phyloP scores from a whole-genome alignment of 257 asterid species.

The Plantago major region DNA sequence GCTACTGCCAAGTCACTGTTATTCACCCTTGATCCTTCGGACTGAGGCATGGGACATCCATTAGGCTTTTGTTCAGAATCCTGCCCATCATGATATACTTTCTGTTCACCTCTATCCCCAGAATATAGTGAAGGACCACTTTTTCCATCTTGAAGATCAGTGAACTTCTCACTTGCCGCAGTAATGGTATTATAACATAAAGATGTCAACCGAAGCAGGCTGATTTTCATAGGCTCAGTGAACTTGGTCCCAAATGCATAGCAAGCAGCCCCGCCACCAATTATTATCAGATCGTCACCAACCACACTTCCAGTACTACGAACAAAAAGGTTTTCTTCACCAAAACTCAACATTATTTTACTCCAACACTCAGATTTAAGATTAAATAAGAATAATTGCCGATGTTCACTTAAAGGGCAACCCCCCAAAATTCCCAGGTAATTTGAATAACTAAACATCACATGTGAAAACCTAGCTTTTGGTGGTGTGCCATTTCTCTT shows the following conservation, averaged over 20 bases:
- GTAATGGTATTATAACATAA: slow-evolving; percentile 22
- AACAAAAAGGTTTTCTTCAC: slow-evolving; percentile 64
- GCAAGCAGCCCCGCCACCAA: slow-evolving; percentile 98
- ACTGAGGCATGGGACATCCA: slow-evolving; percentile 27
- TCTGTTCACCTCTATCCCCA: slow-evolving; percentile 23
- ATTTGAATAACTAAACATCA: slow-evolving; percentile 67
- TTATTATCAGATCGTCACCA: slow-evolving; percentile 56
- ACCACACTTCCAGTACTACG: slow-evolving; percentile 69
- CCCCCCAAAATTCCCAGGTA: slow-evolving; percentile 83
- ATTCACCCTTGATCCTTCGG: slow-evolving; percentile 30
- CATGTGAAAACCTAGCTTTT: slow-evolving; percentile 75
- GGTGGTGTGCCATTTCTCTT: slow-evolving; percentile 55
- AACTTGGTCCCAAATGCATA: slow-evolving; percentile 97
- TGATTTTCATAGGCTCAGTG: slow-evolving; percentile 66
- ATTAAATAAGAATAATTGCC: slow-evolving; percentile 54
- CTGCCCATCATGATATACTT: slow-evolving; percentile 23
- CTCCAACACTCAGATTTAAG: slow-evolving; percentile 61
- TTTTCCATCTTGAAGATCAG: slow-evolving; percentile 18
- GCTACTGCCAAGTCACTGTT: slow-evolving; percentile 25
- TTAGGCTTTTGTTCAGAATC: slow-evolving; percentile 26
- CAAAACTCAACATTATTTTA: slow-evolving; percentile 42
- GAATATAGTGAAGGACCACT: slow-evolving; percentile 18
- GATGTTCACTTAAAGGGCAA: slow-evolving; percentile 71
- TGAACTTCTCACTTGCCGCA: slow-evolving; percentile 20
- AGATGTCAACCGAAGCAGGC: slow-evolving; percentile 48